phyloP scores from a whole-genome alignment of 2,329 filamentous ascomycete species.

The Claviceps fusiformis region DNA sequence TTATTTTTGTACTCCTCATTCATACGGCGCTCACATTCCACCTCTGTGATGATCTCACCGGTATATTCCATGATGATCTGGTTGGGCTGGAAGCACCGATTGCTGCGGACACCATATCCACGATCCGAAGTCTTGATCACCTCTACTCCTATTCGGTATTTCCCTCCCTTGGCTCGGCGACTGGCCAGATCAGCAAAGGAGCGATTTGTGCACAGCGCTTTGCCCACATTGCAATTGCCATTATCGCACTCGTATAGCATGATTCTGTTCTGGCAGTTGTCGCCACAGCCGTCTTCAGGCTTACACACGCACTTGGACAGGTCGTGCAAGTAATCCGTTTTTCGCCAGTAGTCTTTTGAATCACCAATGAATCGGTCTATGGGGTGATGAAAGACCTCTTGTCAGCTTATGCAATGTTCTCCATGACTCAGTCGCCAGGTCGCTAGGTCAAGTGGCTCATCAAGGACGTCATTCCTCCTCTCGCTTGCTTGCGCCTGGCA shows the following conservation, averaged over 20 bases:
- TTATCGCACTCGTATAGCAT: constrained; percentile 97
- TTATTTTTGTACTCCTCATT: constrained; percentile 87
- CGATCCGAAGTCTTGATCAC: constrained; percentile 82
- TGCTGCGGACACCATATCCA: constrained; percentile 83
- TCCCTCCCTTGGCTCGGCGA: constrained; percentile 64
- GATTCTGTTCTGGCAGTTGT: constrained; percentile 84
- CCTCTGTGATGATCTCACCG: constrained; percentile 91
- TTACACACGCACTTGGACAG: constrained; percentile 67
- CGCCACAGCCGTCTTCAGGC: constrained; percentile 67
- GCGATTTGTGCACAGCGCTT: constrained; percentile 68
- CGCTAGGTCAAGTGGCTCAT: background rate
- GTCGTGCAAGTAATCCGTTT: constrained; percentile 58
- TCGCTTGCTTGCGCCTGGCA: background rate
- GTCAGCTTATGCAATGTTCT: background rate
- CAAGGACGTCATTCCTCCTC: background rate
- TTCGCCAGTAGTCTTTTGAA: constrained; percentile 68
- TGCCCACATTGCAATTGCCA: constrained; percentile 70
- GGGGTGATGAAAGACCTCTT: background rate
- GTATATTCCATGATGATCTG: constrained; percentile 99
- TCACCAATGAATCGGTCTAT: constrained; percentile 83
- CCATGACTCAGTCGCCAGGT: background rate
- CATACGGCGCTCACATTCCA: constrained; percentile 88
- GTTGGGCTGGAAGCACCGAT: constrained; percentile 71
- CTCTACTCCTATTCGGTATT: constrained; percentile 87
- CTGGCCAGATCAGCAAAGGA: constrained; percentile 69